Conservation (phyloP, 768 basidiomycete genomes). For the Mycena alexandri region DNA sequence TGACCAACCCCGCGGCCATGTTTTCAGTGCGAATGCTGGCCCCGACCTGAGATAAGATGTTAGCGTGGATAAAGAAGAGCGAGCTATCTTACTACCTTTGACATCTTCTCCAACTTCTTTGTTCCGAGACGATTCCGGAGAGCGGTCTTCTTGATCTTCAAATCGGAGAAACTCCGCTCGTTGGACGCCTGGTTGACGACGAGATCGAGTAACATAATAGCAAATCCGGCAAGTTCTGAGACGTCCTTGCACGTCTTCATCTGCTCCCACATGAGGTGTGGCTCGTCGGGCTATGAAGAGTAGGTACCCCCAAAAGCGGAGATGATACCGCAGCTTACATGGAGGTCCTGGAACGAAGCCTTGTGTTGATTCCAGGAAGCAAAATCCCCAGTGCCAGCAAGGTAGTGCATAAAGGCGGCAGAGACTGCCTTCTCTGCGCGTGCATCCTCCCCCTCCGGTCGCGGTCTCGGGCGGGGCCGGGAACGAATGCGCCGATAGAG, state of each 20-base stretch:
- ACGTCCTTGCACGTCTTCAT: background rate
- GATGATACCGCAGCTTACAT: no score
- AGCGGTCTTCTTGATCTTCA: no score
- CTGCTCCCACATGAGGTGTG: background rate
- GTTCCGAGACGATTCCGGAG: no score
- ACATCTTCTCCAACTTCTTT: no score
- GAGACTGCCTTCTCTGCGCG: background rate
- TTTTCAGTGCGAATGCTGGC: background rate
- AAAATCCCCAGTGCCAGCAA: constrained; percentile 1
- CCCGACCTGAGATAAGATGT: background rate
- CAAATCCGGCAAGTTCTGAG: no score
- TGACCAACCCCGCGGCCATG: background rate
- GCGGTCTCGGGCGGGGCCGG: background rate
- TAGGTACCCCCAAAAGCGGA: background rate
- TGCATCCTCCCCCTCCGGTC: background rate
- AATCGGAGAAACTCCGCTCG: no score
- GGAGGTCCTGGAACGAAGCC: no score
- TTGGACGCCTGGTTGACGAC: no score
- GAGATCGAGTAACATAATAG: no score
- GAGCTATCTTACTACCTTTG: no score
- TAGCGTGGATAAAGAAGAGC: background rate
- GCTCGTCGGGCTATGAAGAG: background rate
- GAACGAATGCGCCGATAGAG: no score
- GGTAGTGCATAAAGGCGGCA: background rate
- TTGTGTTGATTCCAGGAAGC: no score